Conservation (phyloP, 2,329 filamentous ascomycete species). For the Colletotrichum sp. region DNA sequence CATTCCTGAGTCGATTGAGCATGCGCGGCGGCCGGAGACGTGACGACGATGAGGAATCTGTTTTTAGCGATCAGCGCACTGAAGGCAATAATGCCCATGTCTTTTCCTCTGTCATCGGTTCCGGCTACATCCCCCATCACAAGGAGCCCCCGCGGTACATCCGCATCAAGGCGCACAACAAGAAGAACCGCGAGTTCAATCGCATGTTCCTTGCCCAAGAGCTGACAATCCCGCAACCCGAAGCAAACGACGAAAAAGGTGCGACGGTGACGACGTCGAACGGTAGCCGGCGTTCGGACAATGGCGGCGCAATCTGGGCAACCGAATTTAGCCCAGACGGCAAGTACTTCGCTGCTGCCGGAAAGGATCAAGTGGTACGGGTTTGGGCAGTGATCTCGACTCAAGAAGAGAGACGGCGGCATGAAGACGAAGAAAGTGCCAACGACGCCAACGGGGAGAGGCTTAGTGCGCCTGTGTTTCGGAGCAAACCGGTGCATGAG, state of each 20-base stretch:
- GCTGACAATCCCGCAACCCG: slow-evolving; percentile 48
- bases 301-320: slow-evolving; percentile 80
- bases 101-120: slow-evolving; percentile 77
- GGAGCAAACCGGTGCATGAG: slow-evolving; percentile 76
- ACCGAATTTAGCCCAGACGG: slow-evolving; percentile 93
- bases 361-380: slow-evolving; percentile 83
- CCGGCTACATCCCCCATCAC: slow-evolving; percentile 80
- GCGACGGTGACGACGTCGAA: slow-evolving; percentile 44
- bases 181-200: slow-evolving; percentile 82
- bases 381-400: slow-evolving; percentile 90
- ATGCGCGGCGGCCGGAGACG: slow-evolving; percentile 80
- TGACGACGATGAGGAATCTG: slow-evolving; percentile 72
- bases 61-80: slow-evolving; percentile 69
- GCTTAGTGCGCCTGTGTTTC: slow-evolving; percentile 90
- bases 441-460: slow-evolving; percentile 60
- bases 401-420: slow-evolving; percentile 75
- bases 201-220: slow-evolving; percentile 92
- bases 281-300: slow-evolving; percentile 24
- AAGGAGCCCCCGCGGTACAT: slow-evolving; percentile 93
- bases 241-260: neutral
- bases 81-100: slow-evolving; percentile 85
- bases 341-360: slow-evolving; percentile 88
- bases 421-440: slow-evolving; percentile 70
- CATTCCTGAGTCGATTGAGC: slow-evolving; percentile 82
- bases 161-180: slow-evolving; percentile 80